Evolutionary conservation across 768 basidiomycete genomes (phyloP).

Genomic region (Artomyces pyxidatus): DNA sequence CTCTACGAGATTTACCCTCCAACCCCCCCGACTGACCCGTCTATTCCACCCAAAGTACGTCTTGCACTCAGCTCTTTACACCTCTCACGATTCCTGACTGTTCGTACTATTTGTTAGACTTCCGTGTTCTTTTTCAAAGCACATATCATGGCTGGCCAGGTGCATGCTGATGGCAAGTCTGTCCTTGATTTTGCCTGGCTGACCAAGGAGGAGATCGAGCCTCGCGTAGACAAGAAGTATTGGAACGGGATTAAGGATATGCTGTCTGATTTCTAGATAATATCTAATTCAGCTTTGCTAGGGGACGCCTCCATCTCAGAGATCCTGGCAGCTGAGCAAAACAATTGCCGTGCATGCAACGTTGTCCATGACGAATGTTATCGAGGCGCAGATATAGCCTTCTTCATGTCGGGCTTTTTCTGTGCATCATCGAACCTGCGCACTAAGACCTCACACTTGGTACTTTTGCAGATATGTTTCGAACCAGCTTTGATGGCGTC

Average conservation of each 20-base stretch:
- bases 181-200: conserved; percentile 86
- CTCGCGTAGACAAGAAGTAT: conserved; percentile 57
- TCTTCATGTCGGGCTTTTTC: conserved; percentile 49
- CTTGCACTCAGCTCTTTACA: neutral
- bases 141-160: conserved; percentile 87
- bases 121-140: conserved; percentile 88
- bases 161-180: conserved; percentile 42
- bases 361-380: conserved; percentile 1
- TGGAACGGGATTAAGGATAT: conserved; percentile 77
- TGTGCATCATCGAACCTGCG: conserved; percentile 87
- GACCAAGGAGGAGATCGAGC: conserved; percentile 83
- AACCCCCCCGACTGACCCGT: conserved; percentile 16
- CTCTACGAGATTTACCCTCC: conserved; percentile 46
- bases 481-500: conserved; percentile 64
- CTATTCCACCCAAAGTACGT: conserved; percentile 12
- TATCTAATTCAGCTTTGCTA: conserved; percentile 2
- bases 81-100: neutral
- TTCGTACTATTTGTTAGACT: conserved; percentile 39
- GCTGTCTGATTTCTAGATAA: conserved; percentile 52
- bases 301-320: neutral
- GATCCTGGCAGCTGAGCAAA: too few relatives aligned
- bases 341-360: neutral
- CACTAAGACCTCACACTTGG: conserved; percentile 83
- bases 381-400: conserved; percentile 41
- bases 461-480: conserved; percentile 82